phyloP scores from a whole-genome alignment of 1,284 basidiomycete genomes.

The Tremellales sp. region DNA sequence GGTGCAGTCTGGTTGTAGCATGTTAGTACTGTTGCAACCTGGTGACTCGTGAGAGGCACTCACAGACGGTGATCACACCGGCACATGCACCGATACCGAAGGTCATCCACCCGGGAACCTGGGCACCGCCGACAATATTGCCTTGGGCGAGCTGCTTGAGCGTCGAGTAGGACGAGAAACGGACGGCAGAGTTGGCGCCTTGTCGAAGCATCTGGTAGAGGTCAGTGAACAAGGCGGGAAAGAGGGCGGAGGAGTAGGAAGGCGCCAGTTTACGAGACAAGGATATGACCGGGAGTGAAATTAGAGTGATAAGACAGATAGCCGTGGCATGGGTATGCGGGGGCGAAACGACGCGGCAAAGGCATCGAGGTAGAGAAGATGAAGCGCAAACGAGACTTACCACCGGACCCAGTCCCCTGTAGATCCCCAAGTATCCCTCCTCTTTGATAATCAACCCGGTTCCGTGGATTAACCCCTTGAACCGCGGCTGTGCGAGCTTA shows the following conservation, averaged over 20 bases:
- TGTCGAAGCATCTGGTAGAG: conserved; percentile 95
- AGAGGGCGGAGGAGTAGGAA: no score
- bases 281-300: no score
- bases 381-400: conserved; percentile 53
- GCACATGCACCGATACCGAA: conserved; percentile 92
- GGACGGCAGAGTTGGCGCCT: conserved; percentile 92
- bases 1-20: conserved; percentile 52
- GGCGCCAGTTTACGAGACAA: no score
- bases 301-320: no score
- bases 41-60: conserved; percentile 25
- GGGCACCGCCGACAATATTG: conserved; percentile 73
- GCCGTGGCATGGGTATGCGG: no score
- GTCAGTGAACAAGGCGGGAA: no score
- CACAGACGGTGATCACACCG: conserved; percentile 90
- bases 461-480: conserved; percentile 83
- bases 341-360: no score
- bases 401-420: conserved; percentile 89
- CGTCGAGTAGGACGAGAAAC: conserved; percentile 94
- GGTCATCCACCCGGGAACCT: conserved; percentile 80
- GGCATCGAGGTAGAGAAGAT: no score
- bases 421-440: conserved; percentile 75
- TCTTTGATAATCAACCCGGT: conserved; percentile 74
- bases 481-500: conserved; percentile 76
- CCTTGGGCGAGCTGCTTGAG: conserved; percentile 90
- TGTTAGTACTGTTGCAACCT: background rate